Evolutionary conservation across 2,329 filamentous ascomycete species (phyloP).

Genomic region (Ophiocordyceps australis): DNA sequence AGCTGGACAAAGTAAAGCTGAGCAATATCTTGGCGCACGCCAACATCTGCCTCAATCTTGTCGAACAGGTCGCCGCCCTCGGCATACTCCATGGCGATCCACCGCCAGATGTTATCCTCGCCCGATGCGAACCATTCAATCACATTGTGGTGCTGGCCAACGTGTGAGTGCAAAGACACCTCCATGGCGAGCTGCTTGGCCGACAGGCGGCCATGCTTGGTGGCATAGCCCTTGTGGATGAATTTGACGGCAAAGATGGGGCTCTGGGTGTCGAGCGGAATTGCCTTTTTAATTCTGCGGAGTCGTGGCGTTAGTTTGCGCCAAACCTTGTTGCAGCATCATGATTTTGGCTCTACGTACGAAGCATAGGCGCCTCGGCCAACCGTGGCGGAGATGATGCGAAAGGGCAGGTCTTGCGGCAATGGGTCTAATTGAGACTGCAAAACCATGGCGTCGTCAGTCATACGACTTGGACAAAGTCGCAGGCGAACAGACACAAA

Average conservation of each 20-base stretch:
- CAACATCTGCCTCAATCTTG: slow-evolving; percentile 96
- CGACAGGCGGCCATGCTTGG: slow-evolving; percentile 73
- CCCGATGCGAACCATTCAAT: slow-evolving; percentile 84
- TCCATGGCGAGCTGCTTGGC: slow-evolving; percentile 85
- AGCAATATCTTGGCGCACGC: slow-evolving; percentile 84
- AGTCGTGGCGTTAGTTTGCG: too few species aligned
- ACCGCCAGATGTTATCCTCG: slow-evolving; percentile 74
- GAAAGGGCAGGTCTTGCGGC: slow-evolving; percentile 72
- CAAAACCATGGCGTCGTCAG: slow-evolving; percentile 18
- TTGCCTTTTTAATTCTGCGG: slow-evolving; percentile 81
- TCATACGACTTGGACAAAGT: not conserved
- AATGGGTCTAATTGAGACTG: slow-evolving; percentile 83
- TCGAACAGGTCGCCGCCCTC: slow-evolving; percentile 94
- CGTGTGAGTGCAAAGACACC: slow-evolving; percentile 72
- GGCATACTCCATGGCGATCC: slow-evolving; percentile 97
- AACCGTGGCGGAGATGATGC: slow-evolving; percentile 90
- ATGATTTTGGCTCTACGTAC: too few species aligned
- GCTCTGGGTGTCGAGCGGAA: slow-evolving; percentile 45
- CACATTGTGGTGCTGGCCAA: slow-evolving; percentile 81
- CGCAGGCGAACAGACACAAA: too few species aligned
- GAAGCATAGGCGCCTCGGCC: slow-evolving; percentile 94
- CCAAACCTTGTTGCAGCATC: too few species aligned
- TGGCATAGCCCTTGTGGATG: slow-evolving; percentile 92
- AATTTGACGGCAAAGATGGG: slow-evolving; percentile 96
- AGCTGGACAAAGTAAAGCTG: slow-evolving; percentile 94